phyloP scores from a whole-genome alignment of 2,329 filamentous ascomycete genomes.

The Fusarium setosum region DNA sequence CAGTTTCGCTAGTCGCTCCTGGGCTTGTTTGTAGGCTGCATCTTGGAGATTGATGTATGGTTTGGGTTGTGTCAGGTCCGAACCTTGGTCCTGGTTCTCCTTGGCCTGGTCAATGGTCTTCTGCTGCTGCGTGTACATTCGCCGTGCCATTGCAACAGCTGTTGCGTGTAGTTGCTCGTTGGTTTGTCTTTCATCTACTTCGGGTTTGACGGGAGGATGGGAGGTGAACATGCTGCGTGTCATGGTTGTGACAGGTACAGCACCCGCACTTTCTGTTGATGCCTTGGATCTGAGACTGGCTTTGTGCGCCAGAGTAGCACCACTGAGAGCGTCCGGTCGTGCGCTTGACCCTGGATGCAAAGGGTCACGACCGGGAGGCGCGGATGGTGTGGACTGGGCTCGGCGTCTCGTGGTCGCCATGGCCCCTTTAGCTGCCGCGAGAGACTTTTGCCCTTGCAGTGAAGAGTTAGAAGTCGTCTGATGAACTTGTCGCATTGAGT shows the following conservation, averaged over 20 bases:
- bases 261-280: slow-evolving; percentile 69
- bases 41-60: slow-evolving; percentile 79
- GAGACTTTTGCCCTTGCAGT: slow-evolving; percentile 71
- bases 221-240: slow-evolving; percentile 82
- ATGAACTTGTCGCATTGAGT: slow-evolving; percentile 40
- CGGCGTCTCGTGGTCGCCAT: slow-evolving; percentile 71
- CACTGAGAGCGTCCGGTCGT: slow-evolving; percentile 76
- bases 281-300: slow-evolving; percentile 58
- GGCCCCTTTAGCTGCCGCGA: slow-evolving; percentile 82
- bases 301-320: slow-evolving; percentile 75
- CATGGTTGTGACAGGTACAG: slow-evolving; percentile 75
- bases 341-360: slow-evolving; percentile 50
- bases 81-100: slow-evolving; percentile 50
- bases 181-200: slow-evolving; percentile 79
- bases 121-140: slow-evolving; percentile 82
- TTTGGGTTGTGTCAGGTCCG: slow-evolving; percentile 58
- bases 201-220: slow-evolving; percentile 75
- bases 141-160: slow-evolving; percentile 88
- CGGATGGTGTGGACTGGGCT: slow-evolving; percentile 71
- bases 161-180: slow-evolving; percentile 82
- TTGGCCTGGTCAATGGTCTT: slow-evolving; percentile 65
- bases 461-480: slow-evolving; percentile 46
- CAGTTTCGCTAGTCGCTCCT: slow-evolving; percentile 84
- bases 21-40: slow-evolving; percentile 85
- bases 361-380: slow-evolving; percentile 32